Evolutionary conservation across 306 rosid genomes (phyloP).

Genomic region (Trichosanthes cucumerina): DNA sequence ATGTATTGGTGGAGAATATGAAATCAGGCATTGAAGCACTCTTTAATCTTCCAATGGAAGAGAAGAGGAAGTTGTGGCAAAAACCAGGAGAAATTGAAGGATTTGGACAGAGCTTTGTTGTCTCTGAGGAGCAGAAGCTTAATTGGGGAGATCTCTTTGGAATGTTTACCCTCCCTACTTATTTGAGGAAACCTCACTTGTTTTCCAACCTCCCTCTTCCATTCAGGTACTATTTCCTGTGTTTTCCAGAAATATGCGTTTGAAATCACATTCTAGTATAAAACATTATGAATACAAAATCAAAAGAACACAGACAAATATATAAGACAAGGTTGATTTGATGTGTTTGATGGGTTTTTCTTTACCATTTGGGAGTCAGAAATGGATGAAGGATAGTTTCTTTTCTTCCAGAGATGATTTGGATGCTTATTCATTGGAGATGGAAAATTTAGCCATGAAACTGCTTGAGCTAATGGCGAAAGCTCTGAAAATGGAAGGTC

Average conservation of each 20-base stretch:
- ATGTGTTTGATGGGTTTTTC: background rate
- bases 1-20: constrained; percentile 24
- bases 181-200: constrained; percentile 33
- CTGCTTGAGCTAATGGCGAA: constrained; percentile 11
- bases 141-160: constrained; percentile 34
- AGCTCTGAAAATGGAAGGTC: constrained; percentile 13
- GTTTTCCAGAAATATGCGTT: background rate
- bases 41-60: constrained; percentile 27
- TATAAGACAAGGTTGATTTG: background rate
- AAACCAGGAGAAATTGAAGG: constrained; percentile 27
- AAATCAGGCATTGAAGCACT: constrained; percentile 20
- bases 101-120: constrained; percentile 35
- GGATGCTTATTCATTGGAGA: constrained; percentile 15
- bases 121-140: constrained; percentile 40
- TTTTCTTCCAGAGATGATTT: constrained; percentile 12
- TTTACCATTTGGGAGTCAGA: too few species aligned
- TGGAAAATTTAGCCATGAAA: constrained; percentile 9
- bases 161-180: constrained; percentile 15
- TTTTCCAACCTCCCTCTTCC: constrained; percentile 25
- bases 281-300: too few species aligned
- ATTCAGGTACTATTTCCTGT: constrained; percentile 13
- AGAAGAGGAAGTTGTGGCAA: constrained; percentile 28
- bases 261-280: background rate
- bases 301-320: too few species aligned
- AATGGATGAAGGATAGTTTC: too few species aligned